Conservation (phyloP, 176 grass and related monocot genomes). For the Echinochloa phyllopogon region DNA sequence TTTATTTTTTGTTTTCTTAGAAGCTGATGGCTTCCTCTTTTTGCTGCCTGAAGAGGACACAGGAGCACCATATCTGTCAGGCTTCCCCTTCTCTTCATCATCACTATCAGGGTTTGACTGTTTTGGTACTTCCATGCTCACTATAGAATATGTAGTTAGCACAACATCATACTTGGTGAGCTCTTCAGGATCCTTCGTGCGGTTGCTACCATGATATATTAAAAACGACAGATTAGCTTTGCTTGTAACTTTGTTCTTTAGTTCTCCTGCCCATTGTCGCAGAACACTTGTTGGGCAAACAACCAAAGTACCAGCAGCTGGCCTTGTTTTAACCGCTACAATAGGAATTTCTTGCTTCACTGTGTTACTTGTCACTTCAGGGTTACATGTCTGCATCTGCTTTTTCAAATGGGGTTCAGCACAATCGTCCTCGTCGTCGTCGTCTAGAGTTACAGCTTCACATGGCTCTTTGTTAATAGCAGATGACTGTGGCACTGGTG, state of each 20-base stretch:
- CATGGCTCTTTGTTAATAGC: conserved; percentile 57
- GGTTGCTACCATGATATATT: conserved; percentile 93
- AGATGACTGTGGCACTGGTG: conserved; percentile 56
- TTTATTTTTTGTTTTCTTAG: conserved; percentile 58
- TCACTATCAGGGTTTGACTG: conserved; percentile 87
- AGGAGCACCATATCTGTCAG: conserved; percentile 58
- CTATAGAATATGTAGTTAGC: conserved; percentile 96
- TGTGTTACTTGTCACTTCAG: conserved; percentile 33
- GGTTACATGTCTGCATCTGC: conserved; percentile 33
- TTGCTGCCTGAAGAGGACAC: conserved; percentile 55
- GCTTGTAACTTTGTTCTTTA: conserved; percentile 80
- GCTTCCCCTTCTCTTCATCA: conserved; percentile 82
- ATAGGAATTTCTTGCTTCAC: conserved; percentile 54
- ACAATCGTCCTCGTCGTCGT: conserved; percentile 69
- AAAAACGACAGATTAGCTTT: conserved; percentile 87
- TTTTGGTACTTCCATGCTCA: conserved; percentile 98
- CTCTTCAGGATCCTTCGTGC: conserved; percentile 83
- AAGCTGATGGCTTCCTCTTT: conserved; percentile 64
- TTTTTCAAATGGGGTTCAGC: conserved; percentile 54
- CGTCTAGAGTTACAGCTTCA: conserved; percentile 87
- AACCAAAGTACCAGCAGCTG: conserved; percentile 95
- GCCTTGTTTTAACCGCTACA: conserved; percentile 58
- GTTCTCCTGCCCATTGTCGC: conserved; percentile 95
- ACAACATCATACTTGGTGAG: conserved; percentile 98
- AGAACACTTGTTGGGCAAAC: conserved; percentile 99